phyloP scores from a whole-genome alignment of 129 eudicot species.

The Deinandra increscens region DNA sequence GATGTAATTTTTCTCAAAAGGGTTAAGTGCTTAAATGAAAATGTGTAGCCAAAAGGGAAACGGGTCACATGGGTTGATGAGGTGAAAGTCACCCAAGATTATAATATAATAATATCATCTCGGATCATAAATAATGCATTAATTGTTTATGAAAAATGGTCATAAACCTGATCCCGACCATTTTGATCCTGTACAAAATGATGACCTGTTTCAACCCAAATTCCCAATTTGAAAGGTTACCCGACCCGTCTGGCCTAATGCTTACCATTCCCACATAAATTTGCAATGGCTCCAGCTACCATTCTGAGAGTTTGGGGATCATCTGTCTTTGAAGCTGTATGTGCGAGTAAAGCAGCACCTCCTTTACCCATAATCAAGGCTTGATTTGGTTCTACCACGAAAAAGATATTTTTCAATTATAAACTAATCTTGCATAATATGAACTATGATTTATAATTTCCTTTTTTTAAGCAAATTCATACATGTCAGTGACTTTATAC shows the following conservation, averaged over 20 bases:
- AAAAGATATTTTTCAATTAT: slow-evolving; percentile 12
- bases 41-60: not conserved
- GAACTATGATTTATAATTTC: not conserved
- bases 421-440: slow-evolving; percentile 3
- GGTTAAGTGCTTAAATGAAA: too few relatives aligned
- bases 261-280: slow-evolving; percentile 93
- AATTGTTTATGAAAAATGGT: not conserved
- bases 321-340: slow-evolving; percentile 70
- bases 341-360: slow-evolving; percentile 77
- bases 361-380: slow-evolving; percentile 79
- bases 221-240: not conserved
- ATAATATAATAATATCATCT: not conserved
- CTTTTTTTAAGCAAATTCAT: not conserved
- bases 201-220: not conserved
- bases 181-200: not conserved
- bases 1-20: not conserved
- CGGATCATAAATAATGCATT: not conserved
- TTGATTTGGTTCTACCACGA: slow-evolving; percentile 76
- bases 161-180: not conserved
- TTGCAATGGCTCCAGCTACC: slow-evolving; percentile 99
- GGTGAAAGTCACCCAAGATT: not conserved
- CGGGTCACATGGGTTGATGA: not conserved
- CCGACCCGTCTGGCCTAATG: not conserved
- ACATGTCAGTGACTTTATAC: not conserved
- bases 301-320: slow-evolving; percentile 96